Conservation (phyloP, 495 filamentous ascomycete genomes). For the Immersiella caudata region DNA sequence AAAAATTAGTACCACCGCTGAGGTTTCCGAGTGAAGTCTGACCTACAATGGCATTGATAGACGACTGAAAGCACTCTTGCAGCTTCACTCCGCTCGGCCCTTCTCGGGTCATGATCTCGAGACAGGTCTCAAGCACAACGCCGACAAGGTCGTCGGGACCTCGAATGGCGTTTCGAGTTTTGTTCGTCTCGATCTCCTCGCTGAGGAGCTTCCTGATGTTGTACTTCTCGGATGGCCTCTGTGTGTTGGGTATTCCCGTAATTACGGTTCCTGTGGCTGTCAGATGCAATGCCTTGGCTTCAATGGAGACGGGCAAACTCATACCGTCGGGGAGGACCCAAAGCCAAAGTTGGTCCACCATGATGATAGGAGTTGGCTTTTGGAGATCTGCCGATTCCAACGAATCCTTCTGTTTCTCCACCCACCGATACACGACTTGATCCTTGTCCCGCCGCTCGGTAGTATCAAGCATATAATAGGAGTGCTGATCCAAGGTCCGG, state of each 20-base stretch:
- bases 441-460: conserved; percentile 23
- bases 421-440: conserved; percentile 22
- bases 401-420: background rate
- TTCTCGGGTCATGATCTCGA: conserved; percentile 20
- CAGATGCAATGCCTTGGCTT: background rate
- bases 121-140: conserved; percentile 20
- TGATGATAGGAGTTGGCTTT: conserved; percentile 22
- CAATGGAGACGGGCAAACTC: background rate
- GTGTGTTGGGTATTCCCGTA: conserved; percentile 27
- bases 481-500: conserved; percentile 19
- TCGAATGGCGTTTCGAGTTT: conserved; percentile 1
- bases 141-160: conserved; percentile 18
- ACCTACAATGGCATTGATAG: conserved; percentile 23
- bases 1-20: no score
- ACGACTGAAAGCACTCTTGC: conserved; percentile 23
- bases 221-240: conserved; percentile 12
- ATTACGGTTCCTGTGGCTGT: conserved; percentile 20
- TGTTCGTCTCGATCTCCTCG: conserved; percentile 17
- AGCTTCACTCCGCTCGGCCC: conserved; percentile 20
- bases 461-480: conserved; percentile 22
- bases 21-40: no score
- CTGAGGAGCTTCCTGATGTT: conserved; percentile 21
- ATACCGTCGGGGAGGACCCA: conserved; percentile 26
- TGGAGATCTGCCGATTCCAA: background rate
- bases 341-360: conserved; percentile 32